These are phyloP conservation scores for Apophysomyces elegans DNA, from an alignment of 371 early-diverging fungal species.

Conservation along the genomic window DNA sequence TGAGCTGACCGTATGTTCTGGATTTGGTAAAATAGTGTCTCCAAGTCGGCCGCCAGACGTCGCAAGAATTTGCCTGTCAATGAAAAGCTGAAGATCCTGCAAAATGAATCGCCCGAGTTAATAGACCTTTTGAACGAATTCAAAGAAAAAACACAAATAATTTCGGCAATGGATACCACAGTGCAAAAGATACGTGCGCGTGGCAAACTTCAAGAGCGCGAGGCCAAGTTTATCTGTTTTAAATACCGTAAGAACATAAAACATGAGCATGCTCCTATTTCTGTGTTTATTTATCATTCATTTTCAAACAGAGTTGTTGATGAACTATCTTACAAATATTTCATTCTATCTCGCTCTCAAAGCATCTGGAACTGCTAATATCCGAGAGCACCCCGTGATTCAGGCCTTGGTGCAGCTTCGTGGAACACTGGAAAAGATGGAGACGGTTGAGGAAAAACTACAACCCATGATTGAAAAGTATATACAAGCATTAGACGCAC, in stretches of 20 bases:
- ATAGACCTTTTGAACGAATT: conserved; percentile 78
- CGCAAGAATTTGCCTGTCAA: conserved; percentile 62
- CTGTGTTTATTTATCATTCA: too few species aligned
- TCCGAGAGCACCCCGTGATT: conserved; percentile 86
- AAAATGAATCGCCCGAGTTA: conserved; percentile 84
- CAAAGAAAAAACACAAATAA: conserved; percentile 57
- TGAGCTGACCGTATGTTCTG: neutral
- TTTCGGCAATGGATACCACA: conserved; percentile 34
- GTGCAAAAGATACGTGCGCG: conserved; percentile 21
- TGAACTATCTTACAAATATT: conserved; percentile 87
- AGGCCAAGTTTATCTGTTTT: conserved; percentile 52
- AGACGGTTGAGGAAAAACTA: conserved; percentile 64
- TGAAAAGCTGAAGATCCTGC: conserved; percentile 74
- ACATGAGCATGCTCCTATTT: too few species aligned
- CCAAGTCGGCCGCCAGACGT: conserved; percentile 37
- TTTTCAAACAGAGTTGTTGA: conserved; percentile 30
- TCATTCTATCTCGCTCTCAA: conserved; percentile 87
- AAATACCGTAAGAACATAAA: conserved; percentile 52
- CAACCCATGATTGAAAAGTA: conserved; percentile 41
- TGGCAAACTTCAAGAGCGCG: conserved; percentile 20
- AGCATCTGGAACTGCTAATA: conserved; percentile 60
- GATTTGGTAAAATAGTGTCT: conserved; percentile 14
- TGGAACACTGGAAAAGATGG: conserved; percentile 71
- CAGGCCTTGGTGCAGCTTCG: conserved; percentile 75
- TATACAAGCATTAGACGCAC: conserved; percentile 23